Base-by-base conservation (phyloP, 164 flowering plant genomes). In the Umbilicus rupestris region DNA sequence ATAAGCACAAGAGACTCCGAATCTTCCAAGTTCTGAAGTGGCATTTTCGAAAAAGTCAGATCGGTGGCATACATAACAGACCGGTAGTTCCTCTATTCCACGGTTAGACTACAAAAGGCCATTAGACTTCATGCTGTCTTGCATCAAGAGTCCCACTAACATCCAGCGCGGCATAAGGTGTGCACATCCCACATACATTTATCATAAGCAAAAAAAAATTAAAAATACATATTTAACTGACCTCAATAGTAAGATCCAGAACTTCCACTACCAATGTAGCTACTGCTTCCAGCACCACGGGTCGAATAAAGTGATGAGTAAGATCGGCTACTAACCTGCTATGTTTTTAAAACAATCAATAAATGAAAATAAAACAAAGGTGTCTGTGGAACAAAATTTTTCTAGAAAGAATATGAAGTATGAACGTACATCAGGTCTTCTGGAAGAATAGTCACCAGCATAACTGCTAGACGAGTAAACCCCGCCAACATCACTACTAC, bases 211-310 rank as follows among this genome's bases (percentile, higher is more conserved):
- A 10, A 64, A 24, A 49, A 2, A 2, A 41, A 17, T 19, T 0
- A 47, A 28, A 8, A 22, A 2, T 37, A 12, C 19, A 31, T 11
- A 41, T 26, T 68, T 45, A 14, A 72, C 75, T 65, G 74, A 89
- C 95, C 89, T 89, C 80, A 93, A 63, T 93, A 90, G 73, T 93
- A 92, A 17, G 97, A 87, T 28, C 90, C 80, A 72, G 84, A 74
- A 65, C 87, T 76, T 70, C 97, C 71, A 63, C 84, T 67, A 26
- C 95, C 93, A 78, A 90, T 76, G 78, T 92, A 92, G 67, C 88
- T 75, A 71, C 85, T 79, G 67, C 96, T 83, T 57, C 92, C 85
- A 71, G 77, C 66, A 29, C 89, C 77, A 68, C 97, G 97, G 63
- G 89, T 72, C 50, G 97, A 77, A 72, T 93, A 90, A 33, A 89